phyloP scores from a whole-genome alignment of 73 alveolate genomes.

The Paramecium pentaurelia region DNA sequence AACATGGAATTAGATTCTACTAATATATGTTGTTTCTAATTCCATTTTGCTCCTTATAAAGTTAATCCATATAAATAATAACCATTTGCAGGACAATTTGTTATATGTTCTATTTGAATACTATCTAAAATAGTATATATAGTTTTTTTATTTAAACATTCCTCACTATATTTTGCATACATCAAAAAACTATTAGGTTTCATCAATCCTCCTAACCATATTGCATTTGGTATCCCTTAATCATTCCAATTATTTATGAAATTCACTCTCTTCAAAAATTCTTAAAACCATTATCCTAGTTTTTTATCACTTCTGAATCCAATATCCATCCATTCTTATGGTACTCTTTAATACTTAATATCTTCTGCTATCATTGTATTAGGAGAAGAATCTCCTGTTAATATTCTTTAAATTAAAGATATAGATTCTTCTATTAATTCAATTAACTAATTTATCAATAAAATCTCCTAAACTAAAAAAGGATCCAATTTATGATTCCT shows the following conservation, averaged over 20 bases:
- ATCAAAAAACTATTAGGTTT: not conserved
- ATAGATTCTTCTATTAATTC: not conserved
- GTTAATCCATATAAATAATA: not conserved
- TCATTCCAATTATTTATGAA: not conserved
- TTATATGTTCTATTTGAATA: not conserved
- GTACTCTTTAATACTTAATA: not conserved
- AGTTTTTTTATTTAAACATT: not conserved
- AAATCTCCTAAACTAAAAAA: not conserved
- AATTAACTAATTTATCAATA: not conserved
- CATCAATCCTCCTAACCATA: not conserved
- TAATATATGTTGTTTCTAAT: not conserved
- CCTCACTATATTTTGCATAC: not conserved
- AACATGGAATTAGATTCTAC: not conserved
- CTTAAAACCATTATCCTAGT: not conserved
- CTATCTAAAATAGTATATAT: not conserved
- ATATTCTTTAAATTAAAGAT: not conserved
- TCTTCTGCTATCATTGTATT: not conserved
- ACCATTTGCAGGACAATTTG: not conserved
- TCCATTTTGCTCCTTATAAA: slow-evolving; percentile 38
- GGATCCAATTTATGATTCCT: not conserved
- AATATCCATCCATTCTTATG: not conserved
- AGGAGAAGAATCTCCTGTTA: not conserved
- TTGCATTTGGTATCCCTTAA: not conserved
- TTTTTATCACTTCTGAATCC: not conserved
- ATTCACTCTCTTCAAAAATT: not conserved